phyloP scores from a whole-genome alignment of 306 rosid species.

The Begonia peltatifolia region DNA sequence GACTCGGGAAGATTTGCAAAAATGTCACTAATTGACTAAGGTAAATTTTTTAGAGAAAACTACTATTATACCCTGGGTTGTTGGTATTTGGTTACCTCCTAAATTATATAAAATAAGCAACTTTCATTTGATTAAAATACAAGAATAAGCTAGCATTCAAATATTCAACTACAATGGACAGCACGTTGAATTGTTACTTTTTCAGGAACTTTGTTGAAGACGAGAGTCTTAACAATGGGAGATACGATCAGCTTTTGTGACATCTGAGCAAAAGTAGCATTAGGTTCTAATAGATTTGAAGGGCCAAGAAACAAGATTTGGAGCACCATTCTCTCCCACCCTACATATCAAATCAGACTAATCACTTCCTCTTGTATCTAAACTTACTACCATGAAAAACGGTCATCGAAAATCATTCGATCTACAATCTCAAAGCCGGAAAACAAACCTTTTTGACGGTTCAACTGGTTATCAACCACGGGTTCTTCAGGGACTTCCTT shows the following conservation, averaged over 20 bases:
- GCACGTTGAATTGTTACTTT: slow-evolving; percentile 32
- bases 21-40: too few species aligned
- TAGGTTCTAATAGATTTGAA: slow-evolving; percentile 84
- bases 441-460: slow-evolving; percentile 62
- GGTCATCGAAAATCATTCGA: too few species aligned
- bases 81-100: too few species aligned
- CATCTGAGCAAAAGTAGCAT: slow-evolving; percentile 79
- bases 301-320: slow-evolving; percentile 97
- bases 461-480: slow-evolving; percentile 55
- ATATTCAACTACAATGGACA: too few species aligned
- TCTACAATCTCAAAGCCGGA: neutral
- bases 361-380: slow-evolving; percentile 1
- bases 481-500: slow-evolving; percentile 72
- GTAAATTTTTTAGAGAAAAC: too few species aligned
- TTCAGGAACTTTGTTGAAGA: slow-evolving; percentile 90
- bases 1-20: too few species aligned
- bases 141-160: too few species aligned
- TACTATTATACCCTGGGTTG: too few species aligned
- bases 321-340: slow-evolving; percentile 98
- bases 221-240: slow-evolving; percentile 85
- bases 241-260: slow-evolving; percentile 92
- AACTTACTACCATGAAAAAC: too few species aligned
- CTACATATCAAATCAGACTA: slow-evolving; percentile 24
- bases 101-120: too few species aligned
- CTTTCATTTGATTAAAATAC: too few species aligned